Percentiles rank a stretch among this genome's conserved stretches.
These are phyloP conservation scores for Orbilia blumenaviensis DNA, from an alignment of 2,329 filamentous ascomycete species.

Conservation along the genomic window DNA sequence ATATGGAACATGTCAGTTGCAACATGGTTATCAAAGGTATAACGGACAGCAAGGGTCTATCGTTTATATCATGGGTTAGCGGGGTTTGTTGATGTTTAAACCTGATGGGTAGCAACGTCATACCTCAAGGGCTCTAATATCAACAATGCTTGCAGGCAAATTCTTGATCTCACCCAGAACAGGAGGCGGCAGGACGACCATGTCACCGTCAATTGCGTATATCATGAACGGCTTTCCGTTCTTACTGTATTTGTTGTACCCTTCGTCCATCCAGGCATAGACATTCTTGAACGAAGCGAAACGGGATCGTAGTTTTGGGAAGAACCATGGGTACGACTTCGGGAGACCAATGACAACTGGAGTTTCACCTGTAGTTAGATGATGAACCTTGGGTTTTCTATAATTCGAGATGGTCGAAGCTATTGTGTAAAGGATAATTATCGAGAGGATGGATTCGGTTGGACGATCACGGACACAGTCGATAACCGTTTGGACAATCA, in stretches of 20 bases:
- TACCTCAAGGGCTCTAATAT: constrained; percentile 41
- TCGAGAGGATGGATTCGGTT: constrained; percentile 15
- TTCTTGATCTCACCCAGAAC: constrained; percentile 44
- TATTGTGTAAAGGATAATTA: constrained; percentile 16
- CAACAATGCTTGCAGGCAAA: constrained; percentile 12
- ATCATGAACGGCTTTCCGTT: constrained; percentile 50
- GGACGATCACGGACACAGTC: constrained; percentile 21
- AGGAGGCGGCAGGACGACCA: constrained; percentile 31
- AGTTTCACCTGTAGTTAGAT: constrained; percentile 31
- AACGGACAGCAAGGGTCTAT: constrained; percentile 39
- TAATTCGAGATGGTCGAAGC: constrained; percentile 29
- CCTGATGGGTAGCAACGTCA: neutral
- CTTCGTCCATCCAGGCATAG: constrained; percentile 28
- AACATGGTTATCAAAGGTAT: constrained; percentile 45
- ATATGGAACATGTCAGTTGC: constrained; percentile 50
- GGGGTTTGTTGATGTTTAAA: neutral
- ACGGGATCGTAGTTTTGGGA: constrained; percentile 34
- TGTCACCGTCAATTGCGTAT: constrained; percentile 38
- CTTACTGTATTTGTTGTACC: constrained; percentile 47
- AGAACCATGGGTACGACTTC: constrained; percentile 40
- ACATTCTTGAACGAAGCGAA: constrained; percentile 19
- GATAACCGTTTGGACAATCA: constrained; percentile 36
- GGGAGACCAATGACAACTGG: constrained; percentile 57
- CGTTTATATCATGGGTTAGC: neutral
- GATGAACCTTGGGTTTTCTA: constrained; percentile 20